phyloP scores from a whole-genome alignment of 352 stramenopile genomes.

The Phytopythium chamaehyphon region DNA sequence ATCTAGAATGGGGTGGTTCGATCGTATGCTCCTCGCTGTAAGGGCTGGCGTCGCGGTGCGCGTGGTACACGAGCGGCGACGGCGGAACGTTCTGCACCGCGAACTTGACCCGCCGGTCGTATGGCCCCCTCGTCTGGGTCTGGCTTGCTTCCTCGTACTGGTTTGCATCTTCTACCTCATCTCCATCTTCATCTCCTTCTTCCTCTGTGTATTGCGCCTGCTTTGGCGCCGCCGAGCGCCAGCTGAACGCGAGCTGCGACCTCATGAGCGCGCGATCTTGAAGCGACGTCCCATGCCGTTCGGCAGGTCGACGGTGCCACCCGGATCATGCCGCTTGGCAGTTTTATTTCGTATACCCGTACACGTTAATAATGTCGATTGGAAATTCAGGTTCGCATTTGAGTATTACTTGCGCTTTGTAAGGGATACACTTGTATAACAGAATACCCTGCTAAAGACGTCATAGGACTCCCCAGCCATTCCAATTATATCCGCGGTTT shows the following conservation, averaged over 20 bases:
- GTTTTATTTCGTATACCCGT: background rate
- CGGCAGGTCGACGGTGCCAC: background rate
- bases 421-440: no score
- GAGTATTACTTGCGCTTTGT: no score
- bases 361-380: no score
- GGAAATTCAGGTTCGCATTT: no score
- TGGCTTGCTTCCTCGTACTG: background rate
- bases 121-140: no score
- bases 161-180: background rate
- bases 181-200: background rate
- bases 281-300: background rate
- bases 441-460: no score
- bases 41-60: conserved; percentile 2
- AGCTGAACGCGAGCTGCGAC: conserved; percentile 11
- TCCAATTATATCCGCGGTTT: no score
- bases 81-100: conserved; percentile 33
- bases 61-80: conserved; percentile 35
- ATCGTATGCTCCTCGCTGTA: background rate
- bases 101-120: conserved; percentile 35
- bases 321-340: background rate
- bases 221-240: background rate
- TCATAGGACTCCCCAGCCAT: background rate
- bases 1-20: background rate
- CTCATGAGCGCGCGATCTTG: background rate
- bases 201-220: background rate